Base-by-base conservation (phyloP, 2,329 filamentous ascomycete species). In the Sarocladiaceae sp. region DNA sequence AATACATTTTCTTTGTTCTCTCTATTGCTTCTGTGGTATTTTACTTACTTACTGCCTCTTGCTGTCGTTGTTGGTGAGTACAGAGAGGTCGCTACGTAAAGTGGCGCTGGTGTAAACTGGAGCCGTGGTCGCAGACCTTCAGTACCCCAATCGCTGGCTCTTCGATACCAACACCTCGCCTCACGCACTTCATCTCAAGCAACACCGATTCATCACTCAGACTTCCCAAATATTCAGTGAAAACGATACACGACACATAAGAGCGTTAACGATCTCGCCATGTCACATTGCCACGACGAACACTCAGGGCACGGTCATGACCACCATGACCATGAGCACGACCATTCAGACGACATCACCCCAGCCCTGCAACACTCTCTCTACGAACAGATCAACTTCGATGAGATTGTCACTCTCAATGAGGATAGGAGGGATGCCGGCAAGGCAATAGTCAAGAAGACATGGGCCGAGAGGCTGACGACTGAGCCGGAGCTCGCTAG, bases 341-440 rank as follows among this genome's bases (percentile, higher is more conserved):
- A 96, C 69, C 93, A 97, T 72, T 86, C 82, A 44, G 89, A 97
- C 73, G 93, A 97, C 74, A 83, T 96, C 62, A 92, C 89, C 2
- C 94, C 94, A 1, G 93, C 92, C 1, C 77, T 97, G 15, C 93
- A 97, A 70, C 87, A 86, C 61, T 90, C 91, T 37, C 84, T 99
- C 31, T 97, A 97, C 74, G 84, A 89, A 58, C 88, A 96, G 66
- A 91, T 99, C 69, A 83, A 92, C 67, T 97, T 97, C 71, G 86
- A 90, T 70, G 80, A 84, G 25, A 84, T 99, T 56, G 82, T 77
- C 33, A 94, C 93, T 0, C 73, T 97, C 52, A 99, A 99, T 68
- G 94, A 97, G 71, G 76, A 83, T 11, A 67, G 71, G 13, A 72
- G 83, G 7, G 81, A 84, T 54, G 80, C 84, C 1, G 94, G 92